Percentiles rank a stretch among this genome's conserved stretches.
Conservation (phyloP, 192 early-diverging fungal genomes). For the Helicostylum pulchrum region DNA sequence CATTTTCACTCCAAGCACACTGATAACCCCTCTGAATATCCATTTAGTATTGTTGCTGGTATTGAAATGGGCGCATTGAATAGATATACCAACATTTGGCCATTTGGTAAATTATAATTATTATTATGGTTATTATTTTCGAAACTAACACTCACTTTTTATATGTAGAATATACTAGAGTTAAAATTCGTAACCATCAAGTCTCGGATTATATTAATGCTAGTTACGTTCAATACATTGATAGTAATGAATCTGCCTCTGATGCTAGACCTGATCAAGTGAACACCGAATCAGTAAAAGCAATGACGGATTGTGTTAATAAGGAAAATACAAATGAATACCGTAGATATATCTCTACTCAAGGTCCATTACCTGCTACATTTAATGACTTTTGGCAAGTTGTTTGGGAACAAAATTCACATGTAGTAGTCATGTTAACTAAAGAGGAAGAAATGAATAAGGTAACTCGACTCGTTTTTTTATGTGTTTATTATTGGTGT, state of each 20-base stretch:
- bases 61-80: constrained; percentile 75
- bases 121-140: too few relatives aligned
- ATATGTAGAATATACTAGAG: constrained; percentile 35
- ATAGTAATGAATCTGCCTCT: not conserved
- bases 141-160: not conserved
- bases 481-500: not conserved
- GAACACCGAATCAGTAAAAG: not conserved
- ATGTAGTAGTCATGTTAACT: constrained; percentile 94
- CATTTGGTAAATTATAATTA: constrained; percentile 52
- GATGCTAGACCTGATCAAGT: constrained; percentile 16
- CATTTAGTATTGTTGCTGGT: constrained; percentile 75
- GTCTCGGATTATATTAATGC: constrained; percentile 38
- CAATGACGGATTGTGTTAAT: not conserved
- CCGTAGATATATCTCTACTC: constrained; percentile 54
- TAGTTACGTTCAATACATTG: constrained; percentile 31
- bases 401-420: constrained; percentile 84
- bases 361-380: constrained; percentile 80
- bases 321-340: not conserved
- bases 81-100: constrained; percentile 84
- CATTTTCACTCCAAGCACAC: constrained; percentile 50
- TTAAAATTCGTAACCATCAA: constrained; percentile 28
- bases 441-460: constrained; percentile 83
- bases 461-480: constrained; percentile 29
- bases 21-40: constrained; percentile 37
- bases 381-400: constrained; percentile 93